Percentiles rank a stretch among this genome's conserved stretches.
Conservation (phyloP, 83 land plant species). For the Picea abies region DNA sequence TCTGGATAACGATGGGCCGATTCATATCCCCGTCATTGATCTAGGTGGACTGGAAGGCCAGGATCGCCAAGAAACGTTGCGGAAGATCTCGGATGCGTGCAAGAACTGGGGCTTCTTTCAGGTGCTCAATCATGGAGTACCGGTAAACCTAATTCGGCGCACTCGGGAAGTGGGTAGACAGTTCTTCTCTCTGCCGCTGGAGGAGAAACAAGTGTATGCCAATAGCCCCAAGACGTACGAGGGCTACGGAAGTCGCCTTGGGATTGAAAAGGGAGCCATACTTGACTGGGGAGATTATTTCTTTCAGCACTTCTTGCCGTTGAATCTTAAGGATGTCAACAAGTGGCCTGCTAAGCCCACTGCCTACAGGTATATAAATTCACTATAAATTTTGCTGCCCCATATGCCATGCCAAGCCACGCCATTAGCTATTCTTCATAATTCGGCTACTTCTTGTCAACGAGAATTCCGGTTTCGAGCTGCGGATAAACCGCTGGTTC, state of each 20-base stretch:
- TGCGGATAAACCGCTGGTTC: too few species aligned
- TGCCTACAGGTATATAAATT: slow-evolving; percentile 45
- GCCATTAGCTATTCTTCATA: background rate
- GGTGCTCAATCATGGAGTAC: slow-evolving; percentile 71
- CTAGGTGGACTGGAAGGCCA: slow-evolving; percentile 19
- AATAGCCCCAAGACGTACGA: slow-evolving; percentile 66
- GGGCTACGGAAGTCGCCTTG: slow-evolving; percentile 78
- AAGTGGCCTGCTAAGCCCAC: slow-evolving; percentile 77
- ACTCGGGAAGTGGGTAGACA: slow-evolving; percentile 36
- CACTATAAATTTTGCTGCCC: background rate
- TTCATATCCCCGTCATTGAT: slow-evolving; percentile 54
- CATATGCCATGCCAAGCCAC: background rate
- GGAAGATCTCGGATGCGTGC: slow-evolving; percentile 53
- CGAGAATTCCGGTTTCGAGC: background rate
- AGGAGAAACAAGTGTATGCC: slow-evolving; percentile 59
- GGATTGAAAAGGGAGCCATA: slow-evolving; percentile 58
- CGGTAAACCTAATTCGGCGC: slow-evolving; percentile 34
- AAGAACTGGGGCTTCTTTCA: slow-evolving; percentile 85
- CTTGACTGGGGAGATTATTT: slow-evolving; percentile 88
- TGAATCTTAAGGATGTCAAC: slow-evolving; percentile 24
- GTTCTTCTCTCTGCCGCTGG: slow-evolving; percentile 65
- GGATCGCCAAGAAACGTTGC: slow-evolving; percentile 11
- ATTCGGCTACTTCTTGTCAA: background rate
- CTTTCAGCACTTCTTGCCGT: slow-evolving; percentile 63
- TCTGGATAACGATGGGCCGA: background rate